Base-by-base conservation (phyloP, 805 yeast genomes). In the Myxozyma sirexii region DNA sequence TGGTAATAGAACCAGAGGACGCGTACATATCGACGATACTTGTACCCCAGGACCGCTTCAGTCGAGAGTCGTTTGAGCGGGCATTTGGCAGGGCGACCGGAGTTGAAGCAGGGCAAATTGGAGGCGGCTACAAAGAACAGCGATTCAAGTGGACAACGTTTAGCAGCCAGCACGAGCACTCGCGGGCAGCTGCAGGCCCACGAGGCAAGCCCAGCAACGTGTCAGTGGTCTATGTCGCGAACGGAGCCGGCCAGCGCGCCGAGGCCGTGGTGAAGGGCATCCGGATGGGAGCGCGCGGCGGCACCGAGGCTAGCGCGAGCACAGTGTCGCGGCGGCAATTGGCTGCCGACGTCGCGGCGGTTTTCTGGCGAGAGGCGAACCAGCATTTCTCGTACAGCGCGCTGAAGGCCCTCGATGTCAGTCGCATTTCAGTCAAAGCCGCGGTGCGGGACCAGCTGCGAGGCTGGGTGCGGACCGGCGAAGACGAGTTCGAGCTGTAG, bases 1-100 rank as follows among this genome's bases (percentile, higher is more conserved):
- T 33, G 7, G 23, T 72, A 5, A 51, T 71, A 10, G 55, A 42
- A 2, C 71, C 72, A 5, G 27, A 26, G 1, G 58, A 64, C 26
- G 54, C 70, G 31, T 73, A 64, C 48, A 61, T 76, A 7, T 33
- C 54, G 13, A 59, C 62, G 10, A 48, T 77, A 10, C 65, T 72
- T 4, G 63, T 71, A 5, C 77, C 78, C 7, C 55, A 38, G 7
- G 35, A 38, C 12, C 61, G 49, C 27, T 54, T 52, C 42, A 48
- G 53, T 27, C 29, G 3, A 13, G 59, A 24, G 3, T 74, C 75
- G 49, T 69, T 68, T 29, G 62, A 55, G 4, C 63, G 79, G 5
- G 75, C 76, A 10, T 75, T 75, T 56, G 45, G 50, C 1, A 41
- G 55, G 29, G 49, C 48, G 6, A 29, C 21, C 7, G 43, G 15